These are phyloP conservation scores for Ambrosia hybrid DNA, from an alignment of 140 eudicot genomes.

Conservation along the genomic window DNA sequence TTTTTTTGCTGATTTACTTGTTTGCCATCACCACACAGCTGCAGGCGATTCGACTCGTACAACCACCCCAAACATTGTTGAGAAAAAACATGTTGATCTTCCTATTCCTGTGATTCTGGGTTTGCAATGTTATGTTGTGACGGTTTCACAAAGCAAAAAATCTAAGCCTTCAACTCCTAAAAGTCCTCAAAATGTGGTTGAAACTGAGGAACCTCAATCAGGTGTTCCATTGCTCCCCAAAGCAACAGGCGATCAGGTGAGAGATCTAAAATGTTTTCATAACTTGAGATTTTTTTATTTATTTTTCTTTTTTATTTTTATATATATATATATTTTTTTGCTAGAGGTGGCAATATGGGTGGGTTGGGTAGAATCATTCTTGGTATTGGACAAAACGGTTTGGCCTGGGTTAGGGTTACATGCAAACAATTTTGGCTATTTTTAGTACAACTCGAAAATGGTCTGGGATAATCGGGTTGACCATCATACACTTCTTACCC, in stretches of 20 bases:
- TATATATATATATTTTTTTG: no score
- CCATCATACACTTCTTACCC: no score
- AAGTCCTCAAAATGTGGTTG: neutral
- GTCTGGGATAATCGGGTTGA: no score
- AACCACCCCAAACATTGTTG: constrained; percentile 20
- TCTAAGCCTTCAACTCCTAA: neutral
- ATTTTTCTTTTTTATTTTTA: no score
- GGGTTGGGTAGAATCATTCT: no score
- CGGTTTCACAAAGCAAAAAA: constrained; percentile 18
- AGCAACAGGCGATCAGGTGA: constrained; percentile 25
- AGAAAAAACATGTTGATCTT: neutral
- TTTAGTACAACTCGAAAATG: no score
- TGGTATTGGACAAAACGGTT: no score
- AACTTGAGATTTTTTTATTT: neutral
- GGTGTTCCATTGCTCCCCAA: constrained; percentile 12
- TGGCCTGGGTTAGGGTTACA: no score
- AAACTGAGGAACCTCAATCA: neutral
- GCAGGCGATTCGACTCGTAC: constrained; percentile 25
- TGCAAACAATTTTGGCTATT: no score
- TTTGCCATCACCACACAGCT: constrained; percentile 8
- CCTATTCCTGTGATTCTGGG: constrained; percentile 37
- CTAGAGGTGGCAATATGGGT: no score
- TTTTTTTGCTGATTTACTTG: neutral
- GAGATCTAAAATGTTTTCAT: neutral
- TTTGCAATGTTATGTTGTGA: constrained; percentile 40